phyloP scores from a whole-genome alignment of 1,284 basidiomycete genomes.

The Ceratobasidium sp. region DNA sequence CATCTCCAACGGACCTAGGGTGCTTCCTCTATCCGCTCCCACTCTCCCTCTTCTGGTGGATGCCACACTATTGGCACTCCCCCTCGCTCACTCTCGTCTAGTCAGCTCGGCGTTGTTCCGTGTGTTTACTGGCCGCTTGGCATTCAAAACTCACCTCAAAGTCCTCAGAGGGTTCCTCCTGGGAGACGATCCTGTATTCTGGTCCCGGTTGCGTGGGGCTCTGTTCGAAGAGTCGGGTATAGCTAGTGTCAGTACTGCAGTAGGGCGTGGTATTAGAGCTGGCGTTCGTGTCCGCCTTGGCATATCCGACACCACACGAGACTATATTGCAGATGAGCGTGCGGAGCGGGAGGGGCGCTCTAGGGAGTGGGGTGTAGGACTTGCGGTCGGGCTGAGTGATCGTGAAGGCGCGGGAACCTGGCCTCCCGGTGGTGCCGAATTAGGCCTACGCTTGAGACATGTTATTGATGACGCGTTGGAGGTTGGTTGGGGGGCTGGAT shows the following conservation, averaged over 20 bases:
- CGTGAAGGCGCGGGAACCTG: slow-evolving; percentile 60
- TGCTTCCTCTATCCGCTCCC: slow-evolving; percentile 66
- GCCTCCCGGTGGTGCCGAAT: slow-evolving; percentile 82
- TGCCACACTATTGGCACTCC: slow-evolving; percentile 58
- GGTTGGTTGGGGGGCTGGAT: slow-evolving; percentile 46
- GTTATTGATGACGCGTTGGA: slow-evolving; percentile 76
- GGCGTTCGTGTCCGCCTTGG: slow-evolving; percentile 40
- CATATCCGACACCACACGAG: slow-evolving; percentile 30
- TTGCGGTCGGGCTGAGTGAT: slow-evolving; percentile 71
- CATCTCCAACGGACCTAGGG: slow-evolving; percentile 61
- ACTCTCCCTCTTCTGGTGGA: slow-evolving; percentile 64
- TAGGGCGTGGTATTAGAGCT: slow-evolving; percentile 46
- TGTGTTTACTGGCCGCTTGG: slow-evolving; percentile 52
- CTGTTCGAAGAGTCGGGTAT: slow-evolving; percentile 68
- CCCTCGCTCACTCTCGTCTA: slow-evolving; percentile 58
- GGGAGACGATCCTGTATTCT: slow-evolving; percentile 68
- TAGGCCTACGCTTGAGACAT: slow-evolving; percentile 77
- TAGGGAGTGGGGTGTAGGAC: slow-evolving; percentile 68
- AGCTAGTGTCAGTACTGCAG: slow-evolving; percentile 53
- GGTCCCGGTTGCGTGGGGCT: slow-evolving; percentile 63
- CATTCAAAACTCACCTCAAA: slow-evolving; percentile 65
- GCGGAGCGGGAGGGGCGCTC: slow-evolving; percentile 17
- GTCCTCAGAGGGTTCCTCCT: slow-evolving; percentile 73
- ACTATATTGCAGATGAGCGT: slow-evolving; percentile 34
- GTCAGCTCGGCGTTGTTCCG: slow-evolving; percentile 42